Percentiles rank a stretch among this genome's conserved stretches.
Conservation (phyloP, 2,329 filamentous ascomycete species). For the Parasarocladium wereldwijsianum region DNA sequence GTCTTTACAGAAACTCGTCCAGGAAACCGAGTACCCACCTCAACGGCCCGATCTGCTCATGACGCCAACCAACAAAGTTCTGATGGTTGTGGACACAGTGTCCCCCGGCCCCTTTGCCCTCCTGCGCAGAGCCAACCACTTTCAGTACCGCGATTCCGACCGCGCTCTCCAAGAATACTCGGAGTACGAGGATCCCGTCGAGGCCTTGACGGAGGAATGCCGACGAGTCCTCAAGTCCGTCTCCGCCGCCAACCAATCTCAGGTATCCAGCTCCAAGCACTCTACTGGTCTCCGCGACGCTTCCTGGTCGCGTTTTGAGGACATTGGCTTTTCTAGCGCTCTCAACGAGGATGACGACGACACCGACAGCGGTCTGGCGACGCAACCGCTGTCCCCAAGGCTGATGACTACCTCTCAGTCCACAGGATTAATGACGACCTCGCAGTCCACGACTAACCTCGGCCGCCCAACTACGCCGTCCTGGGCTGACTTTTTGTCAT, state of each 20-base stretch:
- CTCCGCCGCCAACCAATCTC: conserved; percentile 75
- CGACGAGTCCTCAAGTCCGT: conserved; percentile 80
- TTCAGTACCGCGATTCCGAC: conserved; percentile 87
- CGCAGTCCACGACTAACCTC: conserved; percentile 53
- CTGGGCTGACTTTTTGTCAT: conserved; percentile 94
- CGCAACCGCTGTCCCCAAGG: conserved; percentile 26
- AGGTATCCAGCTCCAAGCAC: conserved; percentile 53
- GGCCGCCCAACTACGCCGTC: conserved; percentile 87
- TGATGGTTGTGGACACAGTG: conserved; percentile 93
- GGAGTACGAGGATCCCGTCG: conserved; percentile 76
- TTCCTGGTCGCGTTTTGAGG: conserved; percentile 94
- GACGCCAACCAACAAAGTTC: conserved; percentile 69
- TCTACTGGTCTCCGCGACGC: conserved; percentile 67
- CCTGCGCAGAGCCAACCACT: conserved; percentile 79
- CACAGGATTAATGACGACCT: conserved; percentile 50
- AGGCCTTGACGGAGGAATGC: conserved; percentile 85
- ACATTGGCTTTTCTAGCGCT: conserved; percentile 73
- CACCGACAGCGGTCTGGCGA: conserved; percentile 31
- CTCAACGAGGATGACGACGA: conserved; percentile 59
- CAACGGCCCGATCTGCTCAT: conserved; percentile 63
- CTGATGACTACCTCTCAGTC: conserved; percentile 56
- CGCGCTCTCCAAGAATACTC: conserved; percentile 72
- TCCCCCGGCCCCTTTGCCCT: conserved; percentile 90
- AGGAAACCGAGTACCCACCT: conserved; percentile 90
- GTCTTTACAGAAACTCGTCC: conserved; percentile 77